These are phyloP conservation scores for Gillenia trifoliata DNA, from an alignment of 306 rosid species.

Conservation along the genomic window DNA sequence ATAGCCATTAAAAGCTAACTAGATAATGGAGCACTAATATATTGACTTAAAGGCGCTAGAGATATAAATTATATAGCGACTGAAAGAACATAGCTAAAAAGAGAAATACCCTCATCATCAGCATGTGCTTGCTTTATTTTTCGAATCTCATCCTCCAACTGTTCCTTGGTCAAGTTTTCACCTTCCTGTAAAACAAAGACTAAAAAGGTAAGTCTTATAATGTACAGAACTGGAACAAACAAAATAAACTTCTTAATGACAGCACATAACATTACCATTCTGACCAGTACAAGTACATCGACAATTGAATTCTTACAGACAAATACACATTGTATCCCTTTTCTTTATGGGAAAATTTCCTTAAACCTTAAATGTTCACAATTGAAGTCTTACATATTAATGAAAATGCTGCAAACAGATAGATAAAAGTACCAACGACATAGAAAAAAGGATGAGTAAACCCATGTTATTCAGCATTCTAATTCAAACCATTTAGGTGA, in stretches of 20 bases:
- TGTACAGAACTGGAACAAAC: not conserved
- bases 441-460: not conserved
- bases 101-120: conserved; percentile 75
- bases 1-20: conserved; percentile 11
- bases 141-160: conserved; percentile 68
- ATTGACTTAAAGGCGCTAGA: not conserved
- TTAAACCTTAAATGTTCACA: not conserved
- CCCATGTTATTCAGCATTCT: not conserved
- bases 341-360: too few species aligned
- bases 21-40: conserved; percentile 2
- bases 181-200: conserved; percentile 48
- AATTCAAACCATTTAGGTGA: not conserved
- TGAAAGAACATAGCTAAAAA: not conserved
- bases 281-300: not conserved
- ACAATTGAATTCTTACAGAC: not conserved
- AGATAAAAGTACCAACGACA: not conserved
- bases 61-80: not conserved
- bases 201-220: not conserved
- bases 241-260: not conserved
- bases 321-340: not conserved
- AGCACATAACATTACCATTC: not conserved
- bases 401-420: not conserved
- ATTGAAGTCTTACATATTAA: not conserved
- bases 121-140: conserved; percentile 87
- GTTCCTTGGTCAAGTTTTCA: conserved; percentile 73